These are phyloP conservation scores for Passiflora organensis DNA, from an alignment of 345 rosid genomes.

Conservation along the genomic window DNA sequence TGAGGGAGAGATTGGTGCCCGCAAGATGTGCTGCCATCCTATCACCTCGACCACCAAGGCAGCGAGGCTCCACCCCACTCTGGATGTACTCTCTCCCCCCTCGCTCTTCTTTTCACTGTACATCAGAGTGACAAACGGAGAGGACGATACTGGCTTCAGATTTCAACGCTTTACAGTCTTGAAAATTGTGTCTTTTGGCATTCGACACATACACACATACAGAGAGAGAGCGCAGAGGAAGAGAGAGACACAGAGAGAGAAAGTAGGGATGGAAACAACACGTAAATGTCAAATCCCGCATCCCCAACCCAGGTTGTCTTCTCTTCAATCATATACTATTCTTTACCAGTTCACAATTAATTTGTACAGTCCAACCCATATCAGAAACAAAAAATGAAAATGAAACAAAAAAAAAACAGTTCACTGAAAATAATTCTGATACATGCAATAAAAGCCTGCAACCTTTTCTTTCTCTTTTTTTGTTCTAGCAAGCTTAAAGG, in stretches of 20 bases:
- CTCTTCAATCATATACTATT: slow-evolving; percentile 8
- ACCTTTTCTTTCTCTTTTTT: not conserved
- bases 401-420: too few species aligned
- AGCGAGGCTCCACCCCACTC: slow-evolving; percentile 11
- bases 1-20: slow-evolving; percentile 39
- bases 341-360: not conserved
- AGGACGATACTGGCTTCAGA: slow-evolving; percentile 77
- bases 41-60: not conserved
- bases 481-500: too few species aligned
- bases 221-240: slow-evolving; percentile 10
- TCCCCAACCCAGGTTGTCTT: slow-evolving; percentile 54
- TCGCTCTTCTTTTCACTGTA: slow-evolving; percentile 28
- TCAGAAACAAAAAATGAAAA: too few species aligned
- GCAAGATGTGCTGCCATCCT: slow-evolving; percentile 46
- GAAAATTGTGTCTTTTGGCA: slow-evolving; percentile 48
- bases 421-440: too few species aligned
- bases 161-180: slow-evolving; percentile 60
- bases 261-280: slow-evolving; percentile 38
- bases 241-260: slow-evolving; percentile 17
- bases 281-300: slow-evolving; percentile 67
- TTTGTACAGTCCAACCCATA: not conserved
- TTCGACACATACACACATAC: slow-evolving; percentile 4
- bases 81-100: not conserved
- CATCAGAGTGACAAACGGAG: slow-evolving; percentile 82
- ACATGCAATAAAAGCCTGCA: not conserved